A percentile compares a stretch with the other conserved stretches of the same genome.
Conservation (phyloP, 225 moss, liverwort and hornwort species). For the Sphagnum contortum region DNA sequence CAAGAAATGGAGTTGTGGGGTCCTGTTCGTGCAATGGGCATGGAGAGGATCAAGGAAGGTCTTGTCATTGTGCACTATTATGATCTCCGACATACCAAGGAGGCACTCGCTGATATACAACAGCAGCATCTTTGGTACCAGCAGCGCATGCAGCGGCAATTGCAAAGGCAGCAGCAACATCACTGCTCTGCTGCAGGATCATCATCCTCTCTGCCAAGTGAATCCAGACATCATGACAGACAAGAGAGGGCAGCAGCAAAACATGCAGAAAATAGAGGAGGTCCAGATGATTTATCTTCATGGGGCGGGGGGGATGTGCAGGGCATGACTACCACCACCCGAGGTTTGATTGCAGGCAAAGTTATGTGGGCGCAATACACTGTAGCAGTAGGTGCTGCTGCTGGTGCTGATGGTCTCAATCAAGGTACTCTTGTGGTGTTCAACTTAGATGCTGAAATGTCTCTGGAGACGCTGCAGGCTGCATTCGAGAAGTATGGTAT, state of each 20-base stretch:
- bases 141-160: slow-evolving; percentile 85
- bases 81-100: slow-evolving; percentile 82
- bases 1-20: slow-evolving; percentile 84
- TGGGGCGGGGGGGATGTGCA: no score
- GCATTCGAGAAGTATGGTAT: slow-evolving; percentile 77
- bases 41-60: slow-evolving; percentile 63
- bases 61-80: slow-evolving; percentile 76
- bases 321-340: slow-evolving; percentile 5
- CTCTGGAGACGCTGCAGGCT: slow-evolving; percentile 57
- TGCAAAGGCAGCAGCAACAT: slow-evolving; percentile 38
- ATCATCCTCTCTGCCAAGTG: slow-evolving; percentile 6
- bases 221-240: slow-evolving; percentile 20
- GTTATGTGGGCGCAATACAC: slow-evolving; percentile 97
- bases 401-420: slow-evolving; percentile 67
- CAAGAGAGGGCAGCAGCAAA: slow-evolving; percentile 15
- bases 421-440: slow-evolving; percentile 96
- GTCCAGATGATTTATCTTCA: no score
- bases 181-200: background rate
- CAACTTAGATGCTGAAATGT: slow-evolving; percentile 78
- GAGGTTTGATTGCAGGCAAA: slow-evolving; percentile 63
- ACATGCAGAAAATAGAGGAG: no score
- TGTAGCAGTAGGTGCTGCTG: slow-evolving; percentile 54
- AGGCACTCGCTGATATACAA: slow-evolving; percentile 74
- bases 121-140: slow-evolving; percentile 86
- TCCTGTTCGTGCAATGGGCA: slow-evolving; percentile 62